phyloP scores from a whole-genome alignment of 192 early-diverging fungal genomes.

The Diversispora eburnea region DNA sequence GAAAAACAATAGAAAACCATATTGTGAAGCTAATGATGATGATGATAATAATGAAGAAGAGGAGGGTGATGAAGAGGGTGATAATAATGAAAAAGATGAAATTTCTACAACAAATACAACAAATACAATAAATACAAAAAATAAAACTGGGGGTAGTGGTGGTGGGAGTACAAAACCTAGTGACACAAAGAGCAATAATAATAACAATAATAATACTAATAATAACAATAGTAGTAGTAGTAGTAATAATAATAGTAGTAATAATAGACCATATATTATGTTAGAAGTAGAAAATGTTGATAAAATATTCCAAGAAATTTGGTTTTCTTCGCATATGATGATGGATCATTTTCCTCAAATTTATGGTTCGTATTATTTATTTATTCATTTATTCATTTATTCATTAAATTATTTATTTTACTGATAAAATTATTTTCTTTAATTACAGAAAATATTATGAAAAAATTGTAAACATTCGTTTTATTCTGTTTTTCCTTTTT shows the following conservation, averaged over 20 bases:
- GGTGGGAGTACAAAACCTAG: too few relatives aligned
- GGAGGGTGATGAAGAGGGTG: slow-evolving; percentile 4
- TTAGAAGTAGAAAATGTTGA: slow-evolving; percentile 20
- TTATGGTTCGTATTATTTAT: slow-evolving; percentile 24
- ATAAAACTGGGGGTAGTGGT: too few relatives aligned
- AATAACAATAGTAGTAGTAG: too few relatives aligned
- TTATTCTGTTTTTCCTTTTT: too few relatives aligned
- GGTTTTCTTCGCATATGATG: slow-evolving; percentile 25
- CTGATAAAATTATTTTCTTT: too few relatives aligned
- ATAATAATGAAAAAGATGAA: background rate
- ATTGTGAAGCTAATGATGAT: background rate
- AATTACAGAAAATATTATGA: too few relatives aligned
- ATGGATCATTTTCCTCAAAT: slow-evolving; percentile 23
- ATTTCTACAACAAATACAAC: background rate
- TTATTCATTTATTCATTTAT: background rate
- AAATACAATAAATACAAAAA: too few relatives aligned
- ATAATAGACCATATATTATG: slow-evolving; percentile 2
- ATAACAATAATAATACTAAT: too few relatives aligned
- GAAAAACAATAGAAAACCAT: slow-evolving; percentile 12
- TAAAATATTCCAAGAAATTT: slow-evolving; percentile 23
- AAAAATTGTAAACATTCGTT: too few relatives aligned
- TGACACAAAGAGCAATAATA: too few relatives aligned
- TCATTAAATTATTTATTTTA: too few relatives aligned
- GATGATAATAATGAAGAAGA: background rate
- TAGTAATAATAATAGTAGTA: too few relatives aligned